A percentile compares a stretch with the other conserved stretches of the same genome.
phyloP scores from a whole-genome alignment of 73 alveolate species.

The Paramecium octaurelia region DNA sequence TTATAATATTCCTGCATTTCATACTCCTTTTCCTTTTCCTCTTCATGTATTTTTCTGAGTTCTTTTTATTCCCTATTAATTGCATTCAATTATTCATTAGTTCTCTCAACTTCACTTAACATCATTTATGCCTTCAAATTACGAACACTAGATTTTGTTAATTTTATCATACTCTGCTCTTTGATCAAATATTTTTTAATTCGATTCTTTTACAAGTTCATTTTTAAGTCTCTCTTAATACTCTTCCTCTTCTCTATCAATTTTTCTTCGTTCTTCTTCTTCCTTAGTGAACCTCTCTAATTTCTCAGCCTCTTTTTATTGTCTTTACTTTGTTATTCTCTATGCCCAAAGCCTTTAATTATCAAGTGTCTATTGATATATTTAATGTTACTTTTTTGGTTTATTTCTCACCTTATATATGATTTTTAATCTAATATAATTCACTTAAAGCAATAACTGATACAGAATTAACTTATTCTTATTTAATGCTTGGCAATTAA shows the following conservation, averaged over 20 bases:
- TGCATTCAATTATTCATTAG: neutral
- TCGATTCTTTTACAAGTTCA: neutral
- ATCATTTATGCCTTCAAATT: neutral
- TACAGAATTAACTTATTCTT: neutral
- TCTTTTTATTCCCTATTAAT: neutral
- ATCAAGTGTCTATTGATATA: neutral
- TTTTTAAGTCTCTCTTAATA: constrained; percentile 1
- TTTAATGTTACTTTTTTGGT: neutral
- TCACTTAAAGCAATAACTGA: constrained; percentile 22
- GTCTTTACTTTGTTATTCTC: neutral
- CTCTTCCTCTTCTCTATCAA: neutral
- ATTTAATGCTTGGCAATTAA: neutral
- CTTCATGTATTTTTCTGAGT: neutral
- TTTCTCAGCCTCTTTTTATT: constrained; percentile 25
- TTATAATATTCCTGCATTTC: neutral
- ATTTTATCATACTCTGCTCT: constrained; percentile 29
- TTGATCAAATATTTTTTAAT: constrained; percentile 19
- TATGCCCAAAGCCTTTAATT: constrained; percentile 34
- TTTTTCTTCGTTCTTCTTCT: constrained; percentile 39
- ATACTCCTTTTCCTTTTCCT: neutral
- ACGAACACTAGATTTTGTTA: neutral
- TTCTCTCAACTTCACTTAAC: constrained; percentile 2
- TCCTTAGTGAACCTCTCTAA: constrained; percentile 18
- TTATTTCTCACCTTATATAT: neutral
- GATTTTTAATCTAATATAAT: neutral